These are phyloP conservation scores for Pulveroboletus ravenelii DNA, from an alignment of 768 basidiomycete species.

Conservation along the genomic window DNA sequence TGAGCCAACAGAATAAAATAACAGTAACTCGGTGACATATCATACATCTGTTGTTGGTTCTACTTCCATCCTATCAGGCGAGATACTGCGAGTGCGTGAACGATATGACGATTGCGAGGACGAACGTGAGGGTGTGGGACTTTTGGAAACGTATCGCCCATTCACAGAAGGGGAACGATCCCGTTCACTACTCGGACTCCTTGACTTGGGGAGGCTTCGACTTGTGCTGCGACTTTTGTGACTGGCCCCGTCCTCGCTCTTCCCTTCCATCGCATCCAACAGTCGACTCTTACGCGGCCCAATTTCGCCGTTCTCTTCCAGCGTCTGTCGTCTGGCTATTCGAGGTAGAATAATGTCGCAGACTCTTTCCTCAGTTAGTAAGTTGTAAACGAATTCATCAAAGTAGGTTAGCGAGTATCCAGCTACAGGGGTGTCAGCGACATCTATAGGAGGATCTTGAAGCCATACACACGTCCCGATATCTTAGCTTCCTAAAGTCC, in stretches of 20 bases:
- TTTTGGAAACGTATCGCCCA: constrained; percentile 61
- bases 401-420: constrained; percentile 85
- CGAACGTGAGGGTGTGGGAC: constrained; percentile 48
- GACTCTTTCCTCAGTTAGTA: constrained; percentile 85
- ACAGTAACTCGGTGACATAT: constrained; percentile 2
- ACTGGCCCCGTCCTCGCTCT: constrained; percentile 47
- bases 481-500: constrained; percentile 87
- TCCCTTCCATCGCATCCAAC: constrained; percentile 83
- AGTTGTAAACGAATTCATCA: constrained; percentile 85
- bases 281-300: constrained; percentile 80
- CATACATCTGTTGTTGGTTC: constrained; percentile 19
- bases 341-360: constrained; percentile 97
- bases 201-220: constrained; percentile 20
- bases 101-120: constrained; percentile 38
- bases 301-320: constrained; percentile 92
- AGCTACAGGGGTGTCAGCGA: constrained; percentile 40
- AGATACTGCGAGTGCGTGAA: constrained; percentile 58
- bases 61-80: constrained; percentile 50
- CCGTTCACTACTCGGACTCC: constrained; percentile 21
- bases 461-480: constrained; percentile 68
- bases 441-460: not conserved
- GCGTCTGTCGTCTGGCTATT: constrained; percentile 72
- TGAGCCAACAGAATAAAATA: constrained; percentile 19
- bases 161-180: constrained; percentile 40
- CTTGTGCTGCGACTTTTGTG: constrained; percentile 36